Percentiles rank a stretch among this genome's conserved stretches.
phyloP scores from a whole-genome alignment of 1,284 basidiomycete species.

The Inonotus hispidus region DNA sequence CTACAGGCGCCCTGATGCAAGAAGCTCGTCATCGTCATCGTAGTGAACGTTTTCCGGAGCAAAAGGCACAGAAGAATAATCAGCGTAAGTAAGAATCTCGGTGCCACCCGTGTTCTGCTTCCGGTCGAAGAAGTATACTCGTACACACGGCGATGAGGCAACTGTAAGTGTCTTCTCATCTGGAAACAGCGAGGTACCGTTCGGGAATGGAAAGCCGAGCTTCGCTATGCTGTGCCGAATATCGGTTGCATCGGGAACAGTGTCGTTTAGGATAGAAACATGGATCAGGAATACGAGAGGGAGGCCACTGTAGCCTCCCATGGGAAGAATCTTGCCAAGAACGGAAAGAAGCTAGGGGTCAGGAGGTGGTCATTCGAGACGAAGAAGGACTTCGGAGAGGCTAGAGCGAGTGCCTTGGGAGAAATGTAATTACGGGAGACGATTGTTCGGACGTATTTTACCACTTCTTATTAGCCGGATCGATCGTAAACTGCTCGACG shows the following conservation, averaged over 20 bases:
- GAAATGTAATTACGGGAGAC: constrained; percentile 49
- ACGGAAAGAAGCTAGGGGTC: constrained; percentile 52
- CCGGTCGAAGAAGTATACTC: constrained; percentile 47
- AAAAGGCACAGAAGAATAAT: constrained; percentile 50
- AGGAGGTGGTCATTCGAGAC: constrained; percentile 66
- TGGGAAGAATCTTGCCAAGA: constrained; percentile 43
- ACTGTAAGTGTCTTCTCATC: constrained; percentile 46
- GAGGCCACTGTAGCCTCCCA: constrained; percentile 52
- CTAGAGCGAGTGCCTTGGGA: constrained; percentile 60
- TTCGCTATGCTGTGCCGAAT: constrained; percentile 36
- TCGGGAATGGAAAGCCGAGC: constrained; percentile 55
- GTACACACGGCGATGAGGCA: constrained; percentile 43
- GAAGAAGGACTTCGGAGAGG: constrained; percentile 57
- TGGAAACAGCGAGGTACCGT: constrained; percentile 57
- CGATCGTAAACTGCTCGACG: constrained; percentile 58
- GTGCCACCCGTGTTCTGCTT: constrained; percentile 29
- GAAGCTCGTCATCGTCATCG: constrained; percentile 40
- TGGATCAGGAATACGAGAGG: constrained; percentile 57
- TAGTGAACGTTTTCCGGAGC: constrained; percentile 55
- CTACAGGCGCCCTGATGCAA: constrained; percentile 61
- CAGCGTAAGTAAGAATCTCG: constrained; percentile 30
- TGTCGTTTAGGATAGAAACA: constrained; percentile 34
- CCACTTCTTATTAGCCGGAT: constrained; percentile 36
- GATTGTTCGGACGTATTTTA: constrained; percentile 52
- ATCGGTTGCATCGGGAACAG: constrained; percentile 25